Conservation (phyloP, 2,329 filamentous ascomycete genomes). For the Beauveria brongniartii region DNA sequence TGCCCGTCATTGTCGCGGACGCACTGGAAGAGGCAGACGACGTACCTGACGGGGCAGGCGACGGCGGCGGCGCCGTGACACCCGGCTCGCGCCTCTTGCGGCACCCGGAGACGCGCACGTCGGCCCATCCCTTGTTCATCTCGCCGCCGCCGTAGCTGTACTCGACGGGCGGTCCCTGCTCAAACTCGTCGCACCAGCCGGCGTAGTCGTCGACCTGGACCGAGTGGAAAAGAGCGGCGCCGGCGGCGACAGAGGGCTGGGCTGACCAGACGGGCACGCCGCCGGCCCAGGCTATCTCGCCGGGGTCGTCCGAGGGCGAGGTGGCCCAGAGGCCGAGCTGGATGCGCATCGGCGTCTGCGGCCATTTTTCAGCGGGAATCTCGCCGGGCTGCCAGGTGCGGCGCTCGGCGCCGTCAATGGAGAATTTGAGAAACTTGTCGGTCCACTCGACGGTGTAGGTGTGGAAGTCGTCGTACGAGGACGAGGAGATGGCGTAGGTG, state of each 20-base stretch:
- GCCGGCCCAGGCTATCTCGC: slow-evolving; percentile 61
- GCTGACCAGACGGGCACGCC: slow-evolving; percentile 33
- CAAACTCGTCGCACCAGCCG: slow-evolving; percentile 19
- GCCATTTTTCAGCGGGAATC: slow-evolving; percentile 43
- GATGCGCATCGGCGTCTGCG: slow-evolving; percentile 62
- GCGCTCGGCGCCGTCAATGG: slow-evolving; percentile 40
- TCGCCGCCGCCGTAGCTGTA: slow-evolving; percentile 21
- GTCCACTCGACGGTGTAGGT: slow-evolving; percentile 65
- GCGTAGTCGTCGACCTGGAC: slow-evolving; percentile 23
- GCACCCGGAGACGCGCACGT: slow-evolving; percentile 22
- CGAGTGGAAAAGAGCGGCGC: slow-evolving; percentile 16
- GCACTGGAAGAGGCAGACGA: neutral
- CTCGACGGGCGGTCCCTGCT: slow-evolving; percentile 14
- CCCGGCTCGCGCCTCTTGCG: slow-evolving; percentile 15
- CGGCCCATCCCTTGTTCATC: slow-evolving; percentile 20
- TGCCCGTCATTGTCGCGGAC: neutral
- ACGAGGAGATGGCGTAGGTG: slow-evolving; percentile 35
- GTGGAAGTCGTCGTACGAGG: slow-evolving; percentile 38
- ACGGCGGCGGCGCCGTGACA: neutral
- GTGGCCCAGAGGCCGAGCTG: slow-evolving; percentile 53
- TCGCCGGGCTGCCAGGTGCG: slow-evolving; percentile 31
- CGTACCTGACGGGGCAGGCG: slow-evolving; percentile 2
- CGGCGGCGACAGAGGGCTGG: slow-evolving; percentile 17
- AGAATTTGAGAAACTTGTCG: slow-evolving; percentile 47
- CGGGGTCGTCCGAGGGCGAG: slow-evolving; percentile 40